Evolutionary conservation across 495 filamentous ascomycete species (phyloP).

Genomic region (Aspergillus heteromorphus): DNA sequence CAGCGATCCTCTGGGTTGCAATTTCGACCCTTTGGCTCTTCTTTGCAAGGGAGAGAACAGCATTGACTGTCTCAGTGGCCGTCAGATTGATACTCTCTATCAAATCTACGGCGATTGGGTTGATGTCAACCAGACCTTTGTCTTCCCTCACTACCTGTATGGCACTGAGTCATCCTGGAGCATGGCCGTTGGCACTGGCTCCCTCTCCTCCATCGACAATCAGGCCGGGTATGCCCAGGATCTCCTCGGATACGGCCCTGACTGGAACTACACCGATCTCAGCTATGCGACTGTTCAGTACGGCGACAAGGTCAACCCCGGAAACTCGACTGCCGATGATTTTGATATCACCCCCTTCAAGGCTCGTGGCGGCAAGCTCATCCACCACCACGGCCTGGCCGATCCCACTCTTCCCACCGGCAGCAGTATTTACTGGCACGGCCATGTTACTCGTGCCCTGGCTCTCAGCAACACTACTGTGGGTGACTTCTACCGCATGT

Average conservation of each 20-base stretch:
- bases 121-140: slow-evolving; percentile 24
- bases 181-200: not conserved
- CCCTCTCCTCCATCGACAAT: not conserved
- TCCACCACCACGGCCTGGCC: not conserved
- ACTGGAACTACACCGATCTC: not conserved
- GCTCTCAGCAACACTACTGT: not conserved
- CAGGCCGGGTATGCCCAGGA: not conserved
- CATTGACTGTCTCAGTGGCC: slow-evolving; percentile 40
- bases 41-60: slow-evolving; percentile 29
- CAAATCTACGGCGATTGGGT: slow-evolving; percentile 42
- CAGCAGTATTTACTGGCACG: not conserved
- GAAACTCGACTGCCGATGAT: not conserved
- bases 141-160: slow-evolving; percentile 6
- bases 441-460: not conserved
- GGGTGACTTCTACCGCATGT: not conserved
- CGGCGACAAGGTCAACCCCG: not conserved
- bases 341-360: not conserved
- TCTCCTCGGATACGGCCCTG: not conserved
- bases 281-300: not conserved
- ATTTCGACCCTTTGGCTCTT: slow-evolving; percentile 37
- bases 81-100: slow-evolving; percentile 44
- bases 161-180: not conserved
- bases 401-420: not conserved
- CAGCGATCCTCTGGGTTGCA: slow-evolving; percentile 41
- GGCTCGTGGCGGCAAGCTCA: not conserved